Conservation (phyloP, 345 rosid genomes). For the Boechera divaricarpa region DNA sequence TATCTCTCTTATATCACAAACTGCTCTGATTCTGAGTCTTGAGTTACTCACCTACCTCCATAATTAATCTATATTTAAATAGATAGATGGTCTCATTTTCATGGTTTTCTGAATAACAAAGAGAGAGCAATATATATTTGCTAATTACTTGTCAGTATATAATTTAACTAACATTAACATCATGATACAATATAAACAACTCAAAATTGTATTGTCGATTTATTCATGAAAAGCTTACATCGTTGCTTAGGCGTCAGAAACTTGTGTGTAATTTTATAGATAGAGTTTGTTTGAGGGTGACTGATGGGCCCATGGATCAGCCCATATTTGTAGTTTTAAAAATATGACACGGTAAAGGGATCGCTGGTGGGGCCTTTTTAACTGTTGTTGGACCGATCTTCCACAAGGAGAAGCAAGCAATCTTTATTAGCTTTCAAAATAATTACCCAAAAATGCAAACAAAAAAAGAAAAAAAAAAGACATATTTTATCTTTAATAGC, state of each 20-base stretch:
- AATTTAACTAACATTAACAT: no score
- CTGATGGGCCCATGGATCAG: conserved; percentile 24
- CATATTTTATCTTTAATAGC: no score
- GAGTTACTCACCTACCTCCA: not conserved
- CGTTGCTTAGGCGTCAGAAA: no score
- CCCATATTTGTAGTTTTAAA: conserved; percentile 9
- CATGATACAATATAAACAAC: no score
- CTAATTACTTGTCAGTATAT: no score
- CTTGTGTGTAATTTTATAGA: not conserved
- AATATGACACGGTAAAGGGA: conserved; percentile 13
- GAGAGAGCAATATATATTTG: no score
- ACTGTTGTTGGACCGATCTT: conserved; percentile 27
- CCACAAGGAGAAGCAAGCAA: not conserved
- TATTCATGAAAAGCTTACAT: no score
- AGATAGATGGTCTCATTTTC: no score
- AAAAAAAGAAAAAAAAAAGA: not conserved
- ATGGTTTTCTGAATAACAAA: no score
- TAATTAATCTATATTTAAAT: no score
- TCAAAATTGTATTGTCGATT: no score
- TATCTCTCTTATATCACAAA: not conserved
- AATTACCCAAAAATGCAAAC: conserved; percentile 14
- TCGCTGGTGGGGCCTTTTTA: not conserved
- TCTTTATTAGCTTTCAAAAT: not conserved
- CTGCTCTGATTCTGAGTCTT: not conserved
- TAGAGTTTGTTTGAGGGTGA: conserved; percentile 1